Base-by-base conservation (phyloP, 352 stramenopile species). In the Phytophthora parvispora region DNA sequence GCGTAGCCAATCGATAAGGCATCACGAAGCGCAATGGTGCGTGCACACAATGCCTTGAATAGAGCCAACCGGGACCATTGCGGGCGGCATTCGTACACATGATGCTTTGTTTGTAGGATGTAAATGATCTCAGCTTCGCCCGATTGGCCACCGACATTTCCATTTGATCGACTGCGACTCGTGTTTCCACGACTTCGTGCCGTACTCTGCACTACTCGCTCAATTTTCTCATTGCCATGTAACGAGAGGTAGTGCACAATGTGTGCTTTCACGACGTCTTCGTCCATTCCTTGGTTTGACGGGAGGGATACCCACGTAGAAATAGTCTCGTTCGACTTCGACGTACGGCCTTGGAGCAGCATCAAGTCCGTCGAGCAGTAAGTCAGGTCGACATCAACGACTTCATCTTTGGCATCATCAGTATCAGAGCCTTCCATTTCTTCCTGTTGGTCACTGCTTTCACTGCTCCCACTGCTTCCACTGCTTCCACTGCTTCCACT, bases 291-390 rank as follows among this genome's bases (percentile, higher is more conserved):
- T 49, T 90, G 84, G 56, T 87, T 86, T 10, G 87, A 92, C 2
- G 87, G 86, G 18, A 94, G 81, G 27, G 89, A 95, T 29, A 97
- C 72, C 90, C 90, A 97, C 56, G 83, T 88, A 13, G 90, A 85
- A 50, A 97, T 71, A 31, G 64, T 81, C 58, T 77, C 34, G 24
- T 77, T 67, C 0, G 75, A 76, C 13, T 69, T 57, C 8, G 72
- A 61, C 4, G 55, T 80, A 7, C 61, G 77, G 8, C 80, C 90
- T 66, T 95, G 90, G 4, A 97, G 69, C n/a, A 97, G 71, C 80
- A 96, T 85, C 22, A 97, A 64, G 43, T 97, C 88, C 1, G 84
- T 88, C 32, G 90, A 95, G 56, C 86, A 94, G 71, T 95, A 96
- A 6, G 75, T 81, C 24, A 97, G 67, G 15, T 93, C 82, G 15